phyloP scores from a whole-genome alignment of 2,329 filamentous ascomycete genomes.

The Claviceps humidiphila region DNA sequence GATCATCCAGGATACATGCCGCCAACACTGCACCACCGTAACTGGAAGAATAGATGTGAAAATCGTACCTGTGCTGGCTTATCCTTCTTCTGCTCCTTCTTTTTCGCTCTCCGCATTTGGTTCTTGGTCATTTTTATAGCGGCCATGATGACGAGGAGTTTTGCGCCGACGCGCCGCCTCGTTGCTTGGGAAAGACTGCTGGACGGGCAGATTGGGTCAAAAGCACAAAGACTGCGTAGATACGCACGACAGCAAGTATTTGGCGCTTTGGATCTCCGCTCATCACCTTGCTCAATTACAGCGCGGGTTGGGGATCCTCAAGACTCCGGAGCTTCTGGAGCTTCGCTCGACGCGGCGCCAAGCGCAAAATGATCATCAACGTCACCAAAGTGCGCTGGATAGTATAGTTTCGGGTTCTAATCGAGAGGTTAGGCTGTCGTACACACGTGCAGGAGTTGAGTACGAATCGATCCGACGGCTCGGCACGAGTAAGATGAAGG shows the following conservation, averaged over 20 bases:
- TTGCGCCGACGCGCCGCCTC: conserved; percentile 14
- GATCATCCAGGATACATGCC: neutral
- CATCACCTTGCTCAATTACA: conserved; percentile 12
- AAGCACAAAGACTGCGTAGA: conserved; percentile 25
- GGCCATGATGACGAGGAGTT: conserved; percentile 36
- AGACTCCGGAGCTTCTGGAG: neutral
- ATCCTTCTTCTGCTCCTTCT: conserved; percentile 77
- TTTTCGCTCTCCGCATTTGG: conserved; percentile 81
- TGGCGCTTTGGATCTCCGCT: conserved; percentile 25
- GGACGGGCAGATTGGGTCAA: conserved; percentile 21
- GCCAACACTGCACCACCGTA: neutral
- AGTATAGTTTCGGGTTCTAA: neutral
- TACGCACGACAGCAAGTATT: conserved; percentile 18
- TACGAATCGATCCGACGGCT: neutral
- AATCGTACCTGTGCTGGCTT: conserved; percentile 38
- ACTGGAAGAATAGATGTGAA: too few relatives aligned
- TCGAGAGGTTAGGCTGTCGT: neutral
- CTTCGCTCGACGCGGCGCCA: neutral
- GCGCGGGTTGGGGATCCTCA: neutral
- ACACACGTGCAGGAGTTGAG: neutral
- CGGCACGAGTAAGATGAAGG: neutral
- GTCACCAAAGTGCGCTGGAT: neutral
- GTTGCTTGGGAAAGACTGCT: conserved; percentile 14
- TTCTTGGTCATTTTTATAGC: conserved; percentile 77
- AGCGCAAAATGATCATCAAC: neutral